Conservation (phyloP, 768 basidiomycete genomes). For the Psilocybe azurescens region DNA sequence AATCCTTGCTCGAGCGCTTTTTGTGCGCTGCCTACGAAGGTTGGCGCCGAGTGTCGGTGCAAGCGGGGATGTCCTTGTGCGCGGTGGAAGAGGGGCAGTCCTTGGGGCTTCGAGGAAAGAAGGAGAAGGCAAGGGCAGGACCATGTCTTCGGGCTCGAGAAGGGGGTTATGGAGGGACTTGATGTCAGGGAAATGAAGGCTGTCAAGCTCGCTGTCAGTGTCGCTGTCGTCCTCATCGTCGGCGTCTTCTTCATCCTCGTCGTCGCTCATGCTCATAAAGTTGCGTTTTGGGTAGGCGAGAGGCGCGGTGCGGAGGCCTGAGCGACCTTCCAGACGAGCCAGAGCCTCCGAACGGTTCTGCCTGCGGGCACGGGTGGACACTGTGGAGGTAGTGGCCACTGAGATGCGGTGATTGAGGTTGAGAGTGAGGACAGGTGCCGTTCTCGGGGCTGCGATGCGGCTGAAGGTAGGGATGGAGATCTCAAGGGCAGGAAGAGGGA, state of each 20-base stretch:
- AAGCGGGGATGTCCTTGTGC: constrained; percentile 10
- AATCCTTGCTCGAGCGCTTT: constrained; percentile 37
- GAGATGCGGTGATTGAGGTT: constrained; percentile 22
- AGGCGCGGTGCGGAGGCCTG: constrained; percentile 40
- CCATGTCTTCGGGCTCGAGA: constrained; percentile 44
- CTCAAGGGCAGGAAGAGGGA: constrained; percentile 30
- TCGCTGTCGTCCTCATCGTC: constrained; percentile 55
- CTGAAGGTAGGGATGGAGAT: constrained; percentile 25
- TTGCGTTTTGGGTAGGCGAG: constrained; percentile 36
- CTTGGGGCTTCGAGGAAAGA: constrained; percentile 21
- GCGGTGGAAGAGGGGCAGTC: constrained; percentile 25
- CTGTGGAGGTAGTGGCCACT: constrained; percentile 21
- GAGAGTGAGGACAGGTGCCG: constrained; percentile 18
- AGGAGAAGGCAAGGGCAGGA: constrained; percentile 21
- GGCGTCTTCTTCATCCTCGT: constrained; percentile 47
- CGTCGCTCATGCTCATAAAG: constrained; percentile 74
- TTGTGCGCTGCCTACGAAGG: constrained; percentile 14
- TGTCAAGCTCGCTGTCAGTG: constrained; percentile 40
- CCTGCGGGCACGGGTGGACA: constrained; percentile 48
- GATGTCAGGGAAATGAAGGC: constrained; percentile 31
- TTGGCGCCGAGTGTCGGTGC: too few relatives aligned
- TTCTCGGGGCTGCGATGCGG: constrained; percentile 24
- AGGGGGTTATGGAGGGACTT: constrained; percentile 21
- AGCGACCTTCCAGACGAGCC: constrained; percentile 64
- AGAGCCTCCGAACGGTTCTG: constrained; percentile 64